Conservation (phyloP, 352 stramenopile genomes). For the Phytophthora cactorum region DNA sequence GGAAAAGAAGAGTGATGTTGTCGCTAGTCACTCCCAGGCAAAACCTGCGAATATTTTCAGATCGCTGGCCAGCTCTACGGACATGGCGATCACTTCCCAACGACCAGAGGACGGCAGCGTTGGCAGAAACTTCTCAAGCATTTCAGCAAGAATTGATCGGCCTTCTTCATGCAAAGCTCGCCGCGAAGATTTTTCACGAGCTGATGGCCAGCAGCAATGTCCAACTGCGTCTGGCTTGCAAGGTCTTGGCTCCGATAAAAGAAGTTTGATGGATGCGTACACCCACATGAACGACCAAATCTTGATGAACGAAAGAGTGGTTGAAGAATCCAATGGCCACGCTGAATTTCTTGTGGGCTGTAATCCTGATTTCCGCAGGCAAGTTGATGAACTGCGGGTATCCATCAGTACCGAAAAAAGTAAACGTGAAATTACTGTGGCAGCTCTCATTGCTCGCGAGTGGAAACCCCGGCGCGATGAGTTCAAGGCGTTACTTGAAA, state of each 20-base stretch:
- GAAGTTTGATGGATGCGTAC: conserved; percentile 37
- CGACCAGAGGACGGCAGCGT: background rate
- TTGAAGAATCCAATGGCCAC: conserved; percentile 37
- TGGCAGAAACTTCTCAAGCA: background rate
- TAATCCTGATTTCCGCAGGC: conserved; percentile 44
- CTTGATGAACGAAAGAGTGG: conserved; percentile 46
- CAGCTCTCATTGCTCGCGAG: conserved; percentile 42
- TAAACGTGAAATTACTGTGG: conserved; percentile 50
- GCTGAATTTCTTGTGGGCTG: conserved; percentile 27
- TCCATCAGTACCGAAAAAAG: conserved; percentile 42
- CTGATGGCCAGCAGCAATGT: conserved; percentile 9
- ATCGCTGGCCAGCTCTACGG: conserved; percentile 6
- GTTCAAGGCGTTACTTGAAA: conserved; percentile 25
- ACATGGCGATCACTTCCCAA: background rate
- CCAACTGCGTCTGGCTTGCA: conserved; percentile 6
- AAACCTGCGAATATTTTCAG: conserved; percentile 13
- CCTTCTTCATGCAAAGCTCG: background rate
- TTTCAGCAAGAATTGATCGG: conserved; percentile 2
- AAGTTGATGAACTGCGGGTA: conserved; percentile 44
- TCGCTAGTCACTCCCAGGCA: background rate
- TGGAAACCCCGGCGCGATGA: conserved; percentile 25
- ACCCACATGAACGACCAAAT: conserved; percentile 47
- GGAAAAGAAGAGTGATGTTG: background rate
- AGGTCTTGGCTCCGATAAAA: conserved; percentile 16
- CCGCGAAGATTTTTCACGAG: background rate